phyloP scores from a whole-genome alignment of 2,329 filamentous ascomycete genomes.

The Emmonsiellopsis sp. region DNA sequence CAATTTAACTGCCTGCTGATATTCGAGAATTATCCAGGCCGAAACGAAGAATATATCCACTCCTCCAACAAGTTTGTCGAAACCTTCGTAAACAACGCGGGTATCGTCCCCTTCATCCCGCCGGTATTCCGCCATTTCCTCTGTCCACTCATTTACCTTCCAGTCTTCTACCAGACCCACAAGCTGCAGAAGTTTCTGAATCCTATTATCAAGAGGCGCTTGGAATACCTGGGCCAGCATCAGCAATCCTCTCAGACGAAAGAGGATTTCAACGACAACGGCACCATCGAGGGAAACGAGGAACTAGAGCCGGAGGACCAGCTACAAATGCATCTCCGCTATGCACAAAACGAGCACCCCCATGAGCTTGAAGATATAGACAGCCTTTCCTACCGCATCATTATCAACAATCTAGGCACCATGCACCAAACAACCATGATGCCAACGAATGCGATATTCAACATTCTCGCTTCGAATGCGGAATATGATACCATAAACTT shows the following conservation, averaged over 20 bases:
- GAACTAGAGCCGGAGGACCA: slow-evolving; percentile 25
- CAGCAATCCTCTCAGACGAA: background rate
- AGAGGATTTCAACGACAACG: background rate
- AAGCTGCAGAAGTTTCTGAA: slow-evolving; percentile 12
- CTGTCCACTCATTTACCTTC: slow-evolving; percentile 19
- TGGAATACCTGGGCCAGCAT: slow-evolving; percentile 13
- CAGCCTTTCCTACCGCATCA: slow-evolving; percentile 15
- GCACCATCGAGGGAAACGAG: slow-evolving; percentile 15
- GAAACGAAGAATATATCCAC: slow-evolving; percentile 28
- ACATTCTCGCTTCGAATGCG: slow-evolving; percentile 28
- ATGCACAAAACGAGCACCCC: slow-evolving; percentile 29
- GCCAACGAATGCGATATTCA: slow-evolving; percentile 33
- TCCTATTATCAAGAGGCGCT: slow-evolving; percentile 13
- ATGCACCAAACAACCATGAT: slow-evolving; percentile 33
- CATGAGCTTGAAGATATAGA: slow-evolving; percentile 24
- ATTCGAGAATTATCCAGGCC: background rate
- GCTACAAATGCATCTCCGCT: slow-evolving; percentile 36
- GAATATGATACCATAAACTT: slow-evolving; percentile 30
- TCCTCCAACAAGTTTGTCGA: slow-evolving; percentile 23
- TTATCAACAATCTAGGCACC: slow-evolving; percentile 16
- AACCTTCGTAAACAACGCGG: slow-evolving; percentile 25
- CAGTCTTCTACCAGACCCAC: slow-evolving; percentile 14
- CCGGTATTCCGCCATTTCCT: slow-evolving; percentile 23
- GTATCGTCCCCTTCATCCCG: slow-evolving; percentile 23
- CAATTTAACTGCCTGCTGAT: background rate